Conservation (phyloP, 345 rosid species). For the Psidium friedrichsthalianum region DNA sequence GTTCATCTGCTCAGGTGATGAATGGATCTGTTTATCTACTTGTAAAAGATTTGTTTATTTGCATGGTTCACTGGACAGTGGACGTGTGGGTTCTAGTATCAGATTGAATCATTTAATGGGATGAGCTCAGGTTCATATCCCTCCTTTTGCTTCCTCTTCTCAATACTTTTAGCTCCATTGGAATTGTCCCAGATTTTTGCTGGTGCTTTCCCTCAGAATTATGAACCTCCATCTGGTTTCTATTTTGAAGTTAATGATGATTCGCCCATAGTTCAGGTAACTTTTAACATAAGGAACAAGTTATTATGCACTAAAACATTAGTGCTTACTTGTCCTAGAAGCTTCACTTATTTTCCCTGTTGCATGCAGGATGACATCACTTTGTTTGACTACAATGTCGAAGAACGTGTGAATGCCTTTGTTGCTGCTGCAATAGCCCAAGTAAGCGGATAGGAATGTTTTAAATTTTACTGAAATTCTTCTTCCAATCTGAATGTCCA, state of each 20-base stretch:
- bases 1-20: slow-evolving; percentile 75
- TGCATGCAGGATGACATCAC: slow-evolving; percentile 56
- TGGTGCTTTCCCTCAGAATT: slow-evolving; percentile 83
- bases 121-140: not conserved
- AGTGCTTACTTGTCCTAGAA: not conserved
- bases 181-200: slow-evolving; percentile 64
- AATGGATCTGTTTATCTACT: not conserved
- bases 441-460: slow-evolving; percentile 22
- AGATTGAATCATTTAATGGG: not conserved
- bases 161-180: slow-evolving; percentile 1
- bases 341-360: not conserved
- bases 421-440: slow-evolving; percentile 89
- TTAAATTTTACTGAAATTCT: not conserved
- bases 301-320: not conserved
- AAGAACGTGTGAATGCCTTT: slow-evolving; percentile 83
- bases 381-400: slow-evolving; percentile 92
- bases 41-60: not conserved
- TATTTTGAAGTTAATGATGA: slow-evolving; percentile 82
- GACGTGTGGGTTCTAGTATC: not conserved
- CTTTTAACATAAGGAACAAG: not conserved
- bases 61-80: not conserved
- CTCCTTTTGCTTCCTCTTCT: not conserved
- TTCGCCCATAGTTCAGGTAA: slow-evolving; percentile 79
- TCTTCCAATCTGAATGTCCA: not conserved
- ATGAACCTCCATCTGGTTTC: slow-evolving; percentile 92